phyloP scores from a whole-genome alignment of 345 rosid species.

The Firmiana major region DNA sequence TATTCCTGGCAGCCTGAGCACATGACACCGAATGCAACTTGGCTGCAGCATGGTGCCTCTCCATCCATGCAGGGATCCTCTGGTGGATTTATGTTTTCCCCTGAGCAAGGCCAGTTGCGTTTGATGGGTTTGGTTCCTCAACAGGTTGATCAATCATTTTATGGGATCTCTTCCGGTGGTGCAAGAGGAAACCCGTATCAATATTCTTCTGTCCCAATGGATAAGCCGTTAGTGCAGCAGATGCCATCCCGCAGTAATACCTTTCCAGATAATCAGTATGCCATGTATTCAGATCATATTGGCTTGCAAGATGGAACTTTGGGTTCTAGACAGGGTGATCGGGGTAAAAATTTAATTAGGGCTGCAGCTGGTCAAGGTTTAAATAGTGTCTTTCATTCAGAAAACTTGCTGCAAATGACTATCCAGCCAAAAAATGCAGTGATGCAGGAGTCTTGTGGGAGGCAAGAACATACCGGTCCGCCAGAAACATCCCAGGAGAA shows the following conservation, averaged over 20 bases:
- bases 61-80: conserved; percentile 57
- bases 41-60: conserved; percentile 47
- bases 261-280: conserved; percentile 41
- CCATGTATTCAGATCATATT: conserved; percentile 43
- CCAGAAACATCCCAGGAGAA: conserved; percentile 44
- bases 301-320: conserved; percentile 42
- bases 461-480: conserved; percentile 36
- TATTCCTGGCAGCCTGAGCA: conserved; percentile 60
- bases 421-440: conserved; percentile 34
- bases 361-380: conserved; percentile 38
- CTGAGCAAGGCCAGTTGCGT: conserved; percentile 59
- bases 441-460: conserved; percentile 37
- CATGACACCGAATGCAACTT: conserved; percentile 46
- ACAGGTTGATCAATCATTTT: conserved; percentile 64
- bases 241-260: conserved; percentile 46
- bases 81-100: conserved; percentile 46
- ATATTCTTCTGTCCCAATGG: conserved; percentile 48
- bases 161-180: conserved; percentile 53
- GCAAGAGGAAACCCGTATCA: conserved; percentile 42
- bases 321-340: conserved; percentile 49
- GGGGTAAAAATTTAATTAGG: conserved; percentile 33
- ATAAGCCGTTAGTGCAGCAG: conserved; percentile 40
- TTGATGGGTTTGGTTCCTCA: conserved; percentile 47
- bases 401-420: conserved; percentile 40
- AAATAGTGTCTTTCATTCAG: conserved; percentile 38